A percentile compares a stretch with the other conserved stretches of the same genome.
phyloP scores from a whole-genome alignment of 176 grass and related monocot genomes.

The Avena eriantha region DNA sequence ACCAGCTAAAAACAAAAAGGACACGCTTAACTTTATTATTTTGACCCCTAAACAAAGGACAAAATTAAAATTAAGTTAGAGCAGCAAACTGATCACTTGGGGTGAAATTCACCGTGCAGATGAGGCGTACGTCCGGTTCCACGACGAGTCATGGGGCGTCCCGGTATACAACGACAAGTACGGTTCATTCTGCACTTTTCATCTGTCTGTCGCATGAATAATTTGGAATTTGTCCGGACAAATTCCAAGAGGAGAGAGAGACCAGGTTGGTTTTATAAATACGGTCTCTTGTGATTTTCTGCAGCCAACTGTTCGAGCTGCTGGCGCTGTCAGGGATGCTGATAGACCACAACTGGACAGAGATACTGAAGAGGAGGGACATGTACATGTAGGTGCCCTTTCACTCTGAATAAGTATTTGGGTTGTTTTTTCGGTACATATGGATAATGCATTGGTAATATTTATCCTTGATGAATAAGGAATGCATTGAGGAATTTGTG shows the following conservation, averaged over 20 bases:
- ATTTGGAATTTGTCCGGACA: too few relatives aligned
- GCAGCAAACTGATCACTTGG: not conserved
- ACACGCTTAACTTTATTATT: not conserved
- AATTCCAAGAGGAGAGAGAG: not conserved
- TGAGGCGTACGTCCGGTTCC: constrained; percentile 83
- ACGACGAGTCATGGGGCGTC: constrained; percentile 91
- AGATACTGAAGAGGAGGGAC: constrained; percentile 91
- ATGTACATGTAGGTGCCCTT: constrained; percentile 64
- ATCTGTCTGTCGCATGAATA: not conserved
- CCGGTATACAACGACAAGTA: constrained; percentile 89
- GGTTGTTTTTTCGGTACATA: not conserved
- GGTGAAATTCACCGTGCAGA: constrained; percentile 53
- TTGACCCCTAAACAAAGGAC: not conserved
- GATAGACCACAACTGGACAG: constrained; percentile 95
- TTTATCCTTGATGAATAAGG: not conserved
- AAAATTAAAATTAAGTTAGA: not conserved
- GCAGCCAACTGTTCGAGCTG: constrained; percentile 83
- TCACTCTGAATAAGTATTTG: not conserved
- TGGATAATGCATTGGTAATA: not conserved
- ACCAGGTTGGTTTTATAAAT: not conserved
- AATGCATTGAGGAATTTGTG: not conserved
- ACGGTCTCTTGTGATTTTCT: not conserved
- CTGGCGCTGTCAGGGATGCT: constrained; percentile 90
- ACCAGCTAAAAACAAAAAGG: not conserved
- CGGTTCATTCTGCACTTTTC: constrained; percentile 16